phyloP scores from a whole-genome alignment of 306 rosid species.

The Vachellia collinsii region DNA sequence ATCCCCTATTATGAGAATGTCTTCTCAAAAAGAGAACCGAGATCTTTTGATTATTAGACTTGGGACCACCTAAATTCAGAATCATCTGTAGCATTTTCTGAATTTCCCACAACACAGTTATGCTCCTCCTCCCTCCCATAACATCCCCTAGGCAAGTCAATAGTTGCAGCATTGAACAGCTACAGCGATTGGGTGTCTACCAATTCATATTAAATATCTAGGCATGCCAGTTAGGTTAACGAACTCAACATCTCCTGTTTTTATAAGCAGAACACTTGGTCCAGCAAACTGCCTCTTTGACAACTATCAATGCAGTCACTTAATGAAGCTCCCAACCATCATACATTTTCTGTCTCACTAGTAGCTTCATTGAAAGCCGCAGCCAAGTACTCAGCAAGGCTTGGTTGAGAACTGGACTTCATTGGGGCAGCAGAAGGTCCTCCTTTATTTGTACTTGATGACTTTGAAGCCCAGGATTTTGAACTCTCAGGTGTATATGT shows the following conservation, averaged over 20 bases:
- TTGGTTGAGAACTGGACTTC: constrained; percentile 63
- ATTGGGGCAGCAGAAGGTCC: constrained; percentile 45
- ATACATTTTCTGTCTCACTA: constrained; percentile 43
- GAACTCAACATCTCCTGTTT: constrained; percentile 14
- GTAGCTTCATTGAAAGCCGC: constrained; percentile 72
- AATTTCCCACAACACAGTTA: not conserved
- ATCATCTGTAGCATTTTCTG: not conserved
- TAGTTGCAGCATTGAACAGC: not conserved
- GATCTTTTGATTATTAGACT: not conserved
- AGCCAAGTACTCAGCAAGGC: constrained; percentile 89
- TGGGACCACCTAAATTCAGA: not conserved
- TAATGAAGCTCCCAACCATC: constrained; percentile 30
- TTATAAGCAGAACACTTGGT: not conserved
- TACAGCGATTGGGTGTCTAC: constrained; percentile 15
- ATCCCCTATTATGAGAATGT: not conserved
- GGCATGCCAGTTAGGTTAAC: constrained; percentile 17
- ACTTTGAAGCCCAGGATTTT: constrained; percentile 41
- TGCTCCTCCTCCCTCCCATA: not conserved
- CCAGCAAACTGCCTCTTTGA: not conserved
- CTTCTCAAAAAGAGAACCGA: not conserved
- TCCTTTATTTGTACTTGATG: constrained; percentile 41
- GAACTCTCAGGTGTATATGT: constrained; percentile 35
- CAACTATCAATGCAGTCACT: constrained; percentile 15
- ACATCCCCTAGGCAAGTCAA: not conserved
- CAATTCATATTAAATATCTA: constrained; percentile 5